phyloP scores from a whole-genome alignment of 805 yeast species.

The Metschnikowia colocasiae region DNA sequence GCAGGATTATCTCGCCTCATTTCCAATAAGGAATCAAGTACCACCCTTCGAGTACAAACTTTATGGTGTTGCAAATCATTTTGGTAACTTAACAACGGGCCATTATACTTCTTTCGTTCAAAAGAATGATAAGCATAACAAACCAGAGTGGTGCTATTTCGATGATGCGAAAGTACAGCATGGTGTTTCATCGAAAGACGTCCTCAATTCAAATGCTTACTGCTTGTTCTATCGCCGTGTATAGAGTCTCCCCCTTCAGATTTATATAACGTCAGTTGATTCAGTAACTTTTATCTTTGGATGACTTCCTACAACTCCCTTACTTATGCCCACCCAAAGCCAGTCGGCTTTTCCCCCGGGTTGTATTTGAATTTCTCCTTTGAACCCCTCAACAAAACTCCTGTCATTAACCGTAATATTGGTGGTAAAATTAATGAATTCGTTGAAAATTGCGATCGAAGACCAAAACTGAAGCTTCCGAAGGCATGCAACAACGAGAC shows the following conservation, averaged over 20 bases:
- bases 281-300: conserved; percentile 44
- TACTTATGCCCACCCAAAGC: conserved; percentile 65
- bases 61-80: conserved; percentile 81
- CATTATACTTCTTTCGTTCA: conserved; percentile 83
- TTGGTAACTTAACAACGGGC: conserved; percentile 78
- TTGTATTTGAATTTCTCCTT: conserved; percentile 55
- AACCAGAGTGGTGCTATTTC: conserved; percentile 71
- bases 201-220: conserved; percentile 73
- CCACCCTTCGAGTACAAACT: conserved; percentile 78
- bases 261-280: neutral
- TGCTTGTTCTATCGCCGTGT: conserved; percentile 69
- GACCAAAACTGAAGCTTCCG: conserved; percentile 86
- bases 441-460: conserved; percentile 79
- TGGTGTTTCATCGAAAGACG: conserved; percentile 47
- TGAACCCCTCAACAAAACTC: conserved; percentile 75
- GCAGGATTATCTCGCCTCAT: conserved; percentile 40
- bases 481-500: conserved; percentile 80
- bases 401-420: conserved; percentile 81
- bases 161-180: conserved; percentile 72
- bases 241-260: neutral
- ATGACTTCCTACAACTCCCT: conserved; percentile 54
- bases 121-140: conserved; percentile 46
- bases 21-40: conserved; percentile 65
- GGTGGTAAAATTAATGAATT: conserved; percentile 72
- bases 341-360: conserved; percentile 48